A percentile compares a stretch with the other conserved stretches of the same genome.
These are phyloP conservation scores for Aureobasidium melanogenum DNA, from an alignment of 2,329 filamentous ascomycete species.

Conservation along the genomic window DNA sequence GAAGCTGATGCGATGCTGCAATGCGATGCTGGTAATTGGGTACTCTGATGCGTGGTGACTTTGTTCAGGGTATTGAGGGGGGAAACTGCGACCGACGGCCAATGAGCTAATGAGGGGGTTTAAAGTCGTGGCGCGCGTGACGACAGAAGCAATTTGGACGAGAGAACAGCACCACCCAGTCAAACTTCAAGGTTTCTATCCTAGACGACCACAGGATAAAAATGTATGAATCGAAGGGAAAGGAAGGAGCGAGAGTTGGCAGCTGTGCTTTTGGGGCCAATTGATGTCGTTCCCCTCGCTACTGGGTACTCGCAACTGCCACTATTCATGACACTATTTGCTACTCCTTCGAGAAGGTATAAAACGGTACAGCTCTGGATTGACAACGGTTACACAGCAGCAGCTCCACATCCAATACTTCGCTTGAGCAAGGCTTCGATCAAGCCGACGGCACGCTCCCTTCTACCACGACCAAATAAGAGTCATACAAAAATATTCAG, in stretches of 20 bases:
- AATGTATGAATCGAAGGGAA: neutral
- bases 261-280: slow-evolving; percentile 6
- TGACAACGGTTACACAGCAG: slow-evolving; percentile 8
- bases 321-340: slow-evolving; percentile 9
- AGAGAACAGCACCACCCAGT: neutral
- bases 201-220: neutral
- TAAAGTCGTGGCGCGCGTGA: slow-evolving; percentile 8
- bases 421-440: neutral
- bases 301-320: slow-evolving; percentile 11
- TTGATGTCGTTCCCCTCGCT: slow-evolving; percentile 5
- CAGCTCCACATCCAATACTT: slow-evolving; percentile 1
- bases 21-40: neutral
- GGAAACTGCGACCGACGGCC: slow-evolving; percentile 3
- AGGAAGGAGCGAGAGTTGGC: neutral
- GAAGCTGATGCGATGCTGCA: slow-evolving; percentile 2
- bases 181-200: neutral
- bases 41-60: neutral
- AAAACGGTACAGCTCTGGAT: slow-evolving; percentile 8
- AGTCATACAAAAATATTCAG: neutral
- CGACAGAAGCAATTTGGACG: slow-evolving; percentile 8
- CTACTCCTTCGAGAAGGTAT: slow-evolving; percentile 3
- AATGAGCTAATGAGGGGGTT: slow-evolving; percentile 11
- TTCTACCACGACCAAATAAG: neutral
- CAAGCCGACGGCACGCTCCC: neutral
- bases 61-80: slow-evolving; percentile 10